Evolutionary conservation across 768 basidiomycete species (phyloP).

Genomic region (Amanita polypyramis): DNA sequence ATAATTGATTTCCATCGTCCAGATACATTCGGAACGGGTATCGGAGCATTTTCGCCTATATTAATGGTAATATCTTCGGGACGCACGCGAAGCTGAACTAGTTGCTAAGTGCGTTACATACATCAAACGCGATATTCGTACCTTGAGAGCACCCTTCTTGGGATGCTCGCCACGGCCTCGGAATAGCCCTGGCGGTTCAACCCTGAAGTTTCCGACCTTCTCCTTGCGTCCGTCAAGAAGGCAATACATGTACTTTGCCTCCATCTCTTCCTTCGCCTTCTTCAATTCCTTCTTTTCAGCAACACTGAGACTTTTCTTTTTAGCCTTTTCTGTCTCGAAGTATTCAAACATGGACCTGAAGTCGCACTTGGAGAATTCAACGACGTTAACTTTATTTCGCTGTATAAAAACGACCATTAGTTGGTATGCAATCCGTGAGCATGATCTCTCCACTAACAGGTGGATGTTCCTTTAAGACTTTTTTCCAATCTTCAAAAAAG

Average conservation of each 20-base stretch:
- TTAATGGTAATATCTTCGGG: slow-evolving; percentile 97
- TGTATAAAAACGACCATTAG: slow-evolving; percentile 16
- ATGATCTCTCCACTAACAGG: slow-evolving; percentile 38
- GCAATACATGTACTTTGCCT: slow-evolving; percentile 79
- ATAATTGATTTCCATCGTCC: slow-evolving; percentile 84
- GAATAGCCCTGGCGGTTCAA: slow-evolving; percentile 98
- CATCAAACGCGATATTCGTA: slow-evolving; percentile 20
- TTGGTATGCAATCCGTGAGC: background rate
- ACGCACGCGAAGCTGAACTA: slow-evolving; percentile 62
- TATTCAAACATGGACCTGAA: slow-evolving; percentile 92
- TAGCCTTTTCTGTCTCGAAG: slow-evolving; percentile 86
- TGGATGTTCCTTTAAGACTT: slow-evolving; percentile 67
- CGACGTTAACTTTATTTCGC: slow-evolving; percentile 69
- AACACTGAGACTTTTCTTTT: slow-evolving; percentile 76
- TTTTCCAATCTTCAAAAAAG: slow-evolving; percentile 88
- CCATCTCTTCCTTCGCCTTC: slow-evolving; percentile 72
- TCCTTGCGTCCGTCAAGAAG: slow-evolving; percentile 94
- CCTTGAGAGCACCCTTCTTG: slow-evolving; percentile 93
- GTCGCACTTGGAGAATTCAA: slow-evolving; percentile 72
- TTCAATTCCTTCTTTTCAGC: slow-evolving; percentile 91
- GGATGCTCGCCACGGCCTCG: slow-evolving; percentile 98
- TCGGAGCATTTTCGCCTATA: slow-evolving; percentile 64
- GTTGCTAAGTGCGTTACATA: slow-evolving; percentile 3
- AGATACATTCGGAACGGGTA: slow-evolving; percentile 84
- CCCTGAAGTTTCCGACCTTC: slow-evolving; percentile 95